Base-by-base conservation (phyloP, 2,329 filamentous ascomycete genomes). In the Hirsutella minnesotensis region DNA sequence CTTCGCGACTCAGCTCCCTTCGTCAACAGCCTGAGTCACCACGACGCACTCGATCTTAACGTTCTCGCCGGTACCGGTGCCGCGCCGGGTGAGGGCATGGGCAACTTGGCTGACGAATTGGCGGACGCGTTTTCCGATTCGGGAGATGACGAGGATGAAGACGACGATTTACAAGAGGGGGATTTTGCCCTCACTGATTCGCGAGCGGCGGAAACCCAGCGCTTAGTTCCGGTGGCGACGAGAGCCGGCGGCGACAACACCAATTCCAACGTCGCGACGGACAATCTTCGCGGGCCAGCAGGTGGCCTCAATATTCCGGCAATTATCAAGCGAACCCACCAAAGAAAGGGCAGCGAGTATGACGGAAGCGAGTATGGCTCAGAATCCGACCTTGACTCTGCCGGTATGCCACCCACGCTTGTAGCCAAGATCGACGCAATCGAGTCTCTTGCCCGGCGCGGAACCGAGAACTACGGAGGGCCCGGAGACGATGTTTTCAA, bases 81-180 rank as follows among this genome's bases (percentile, higher is more conserved):
- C 38, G 63, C 60, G 20, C 58, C 58, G 3, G 65, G 64, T 40
- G 77, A 77, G 47, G 81, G 81, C 9, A 67, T 87, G 48, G 86
- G 85, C 27, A 89, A 87, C 52, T 62, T 92, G 39, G 86, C 86
- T 2, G 86, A 90, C 60, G 86, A 92, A 61, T 67, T 92, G 39
- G 86, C 82, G 2, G 83, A 84, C 54, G 79, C 81, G 4, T 77
- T 83, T 59, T 78, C 75, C 36, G 79, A 78, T 29, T 81, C 78
- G 9, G 77, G 75, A 44, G 79, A 77, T 34, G 77, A 79, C 46
- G 79, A 77, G 34, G 77, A 79, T 46, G 79, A 77, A 33, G 77
- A 79, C 33, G 73, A 71, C 18, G 70, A 72, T 36, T 67, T 70
- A 18, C 59, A 53, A 45, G 64, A 69, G 29, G 66, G 67, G 12